Conservation (phyloP, 23 red algal species). For the Gracilaria domingensis region DNA sequence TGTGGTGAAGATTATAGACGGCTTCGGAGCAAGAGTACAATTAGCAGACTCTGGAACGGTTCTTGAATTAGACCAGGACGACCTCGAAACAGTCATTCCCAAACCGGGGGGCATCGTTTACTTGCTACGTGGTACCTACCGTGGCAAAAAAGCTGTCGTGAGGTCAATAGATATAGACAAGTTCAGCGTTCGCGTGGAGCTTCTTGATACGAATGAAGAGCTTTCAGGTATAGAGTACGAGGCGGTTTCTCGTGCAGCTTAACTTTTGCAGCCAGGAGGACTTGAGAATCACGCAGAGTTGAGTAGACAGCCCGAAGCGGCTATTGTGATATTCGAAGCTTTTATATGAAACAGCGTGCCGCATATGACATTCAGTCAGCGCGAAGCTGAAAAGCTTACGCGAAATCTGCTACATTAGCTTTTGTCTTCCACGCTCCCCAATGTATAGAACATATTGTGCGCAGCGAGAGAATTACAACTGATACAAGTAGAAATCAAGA, state of each 20-base stretch:
- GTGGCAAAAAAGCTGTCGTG: conserved; percentile 48
- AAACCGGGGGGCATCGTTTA: conserved; percentile 63
- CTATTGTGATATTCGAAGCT: no score
- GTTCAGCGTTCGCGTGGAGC: conserved; percentile 41
- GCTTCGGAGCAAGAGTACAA: conserved; percentile 48
- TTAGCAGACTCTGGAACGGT: conserved; percentile 33
- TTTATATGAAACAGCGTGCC: no score
- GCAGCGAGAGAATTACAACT: no score
- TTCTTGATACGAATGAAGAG: conserved; percentile 35
- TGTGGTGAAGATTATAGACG: conserved; percentile 52
- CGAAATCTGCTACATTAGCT: no score
- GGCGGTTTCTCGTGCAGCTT: conserved; percentile 39
- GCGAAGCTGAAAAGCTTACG: no score
- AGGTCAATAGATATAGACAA: conserved; percentile 63
- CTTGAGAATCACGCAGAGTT: no score
- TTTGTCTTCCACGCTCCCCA: no score
- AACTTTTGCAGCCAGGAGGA: neutral
- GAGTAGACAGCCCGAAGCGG: no score
- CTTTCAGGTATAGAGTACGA: conserved; percentile 54
- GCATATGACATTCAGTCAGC: no score
- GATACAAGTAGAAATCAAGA: no score
- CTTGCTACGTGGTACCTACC: conserved; percentile 32
- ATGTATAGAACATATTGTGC: no score
- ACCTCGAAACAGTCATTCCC: conserved; percentile 71
- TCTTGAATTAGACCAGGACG: conserved; percentile 75